Percentiles rank a stretch among this genome's conserved stretches.
Conservation (phyloP, 495 filamentous ascomycete genomes). For the Neurospora sp. region DNA sequence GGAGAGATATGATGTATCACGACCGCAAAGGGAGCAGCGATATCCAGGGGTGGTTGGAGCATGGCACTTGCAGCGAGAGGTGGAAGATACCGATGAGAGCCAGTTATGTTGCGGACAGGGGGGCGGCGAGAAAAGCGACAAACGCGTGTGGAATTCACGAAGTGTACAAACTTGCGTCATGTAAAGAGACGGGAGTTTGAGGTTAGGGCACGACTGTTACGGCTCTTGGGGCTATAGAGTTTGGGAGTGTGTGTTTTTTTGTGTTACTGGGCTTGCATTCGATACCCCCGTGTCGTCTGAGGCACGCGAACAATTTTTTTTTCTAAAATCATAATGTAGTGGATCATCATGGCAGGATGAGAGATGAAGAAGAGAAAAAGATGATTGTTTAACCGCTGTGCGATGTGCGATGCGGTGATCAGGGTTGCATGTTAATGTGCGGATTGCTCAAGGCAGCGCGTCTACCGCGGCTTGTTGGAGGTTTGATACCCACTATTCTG, state of each 20-base stretch:
- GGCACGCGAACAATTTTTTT: not conserved
- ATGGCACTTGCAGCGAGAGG: not conserved
- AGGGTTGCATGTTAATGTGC: not conserved
- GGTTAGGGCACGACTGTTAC: not conserved
- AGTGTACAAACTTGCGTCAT: not conserved
- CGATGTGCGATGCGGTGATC: not conserved
- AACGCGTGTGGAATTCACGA: not conserved
- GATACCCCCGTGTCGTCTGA: not conserved
- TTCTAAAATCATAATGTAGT: not conserved
- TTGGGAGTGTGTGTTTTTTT: not conserved
- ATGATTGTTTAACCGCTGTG: not conserved
- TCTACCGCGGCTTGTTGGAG: not conserved
- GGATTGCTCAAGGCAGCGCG: not conserved
- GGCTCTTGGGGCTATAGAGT: not conserved
- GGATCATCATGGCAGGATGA: not conserved
- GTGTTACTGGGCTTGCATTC: not conserved
- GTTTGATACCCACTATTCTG: not conserved
- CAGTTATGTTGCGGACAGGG: not conserved
- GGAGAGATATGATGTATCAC: not conserved
- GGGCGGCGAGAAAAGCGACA: not conserved
- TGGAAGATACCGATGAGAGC: not conserved
- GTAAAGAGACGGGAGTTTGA: not conserved
- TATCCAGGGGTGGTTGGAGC: not conserved
- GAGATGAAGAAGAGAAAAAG: not conserved
- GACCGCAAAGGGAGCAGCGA: not conserved